Base-by-base conservation (phyloP, 1,139 yeast species). In the Lodderomyces orthopsilosis region DNA sequence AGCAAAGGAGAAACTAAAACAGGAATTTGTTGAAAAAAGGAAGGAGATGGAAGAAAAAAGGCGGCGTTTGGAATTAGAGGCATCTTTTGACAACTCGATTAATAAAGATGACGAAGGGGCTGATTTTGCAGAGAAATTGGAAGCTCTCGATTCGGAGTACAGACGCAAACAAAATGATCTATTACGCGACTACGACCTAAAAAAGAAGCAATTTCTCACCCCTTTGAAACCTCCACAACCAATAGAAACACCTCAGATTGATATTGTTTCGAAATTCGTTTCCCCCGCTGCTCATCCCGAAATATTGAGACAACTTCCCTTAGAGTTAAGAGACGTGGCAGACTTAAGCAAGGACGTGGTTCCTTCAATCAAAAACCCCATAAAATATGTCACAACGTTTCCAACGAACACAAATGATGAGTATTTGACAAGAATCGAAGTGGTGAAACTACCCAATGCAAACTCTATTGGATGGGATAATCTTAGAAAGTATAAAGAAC, bases 381-480 rank as follows among this genome's bases (percentile, higher is more conserved):
- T 72, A 18, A 60, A 69, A 28, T 66, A 64, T 46, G 56, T 61
- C 14, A 54, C 66, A 10, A 56, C 66, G 5, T 60, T 62, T 46
- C 64, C 73, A 0, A 46, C 53, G 5, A 53, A 52, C 35, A 19
- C 37, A 3, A 66, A 67, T 41, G 68, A 74, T 1, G 71, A 66
- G 42, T 47, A 59, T 13, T 59, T 70, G 46, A 69, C 65, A 42
- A 68, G 65, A 47, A 56, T 70, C 23, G 78, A 73, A 49, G 59
- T 72, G 10, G 59, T 73, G 28, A 70, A 69, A 53, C 60, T 73
- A 37, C 78, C 78, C 2, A 73, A 72, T 52, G 65, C 75, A 19
- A 73, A 73, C 48, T 58, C 69, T n/a, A 45, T 73, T 40, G 78
- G 72, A 2, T 73, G 77, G 78, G 77, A 71, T 45, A 73, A 73